phyloP scores from a whole-genome alignment of 129 eudicot species.

The carrot (Daucus carota) region DH1_v3.0 NC_030383.2:31255501-31256000 shows the following conservation, averaged over 20 bases:
- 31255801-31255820: background rate
- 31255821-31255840: slow-evolving; percentile 31
- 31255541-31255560: slow-evolving; percentile 44
- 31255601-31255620: slow-evolving; percentile 31
- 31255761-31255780: background rate
- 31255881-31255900: slow-evolving; percentile 3
- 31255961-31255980: background rate
- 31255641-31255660: slow-evolving; percentile 37
- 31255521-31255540: slow-evolving; percentile 23
- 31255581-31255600: background rate
- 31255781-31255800: background rate
- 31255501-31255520: slow-evolving; percentile 11
- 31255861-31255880: slow-evolving; percentile 7
- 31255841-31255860: slow-evolving; percentile 23
- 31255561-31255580: slow-evolving; percentile 22
- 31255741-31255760: background rate
- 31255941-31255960: slow-evolving; percentile 11
- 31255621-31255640: slow-evolving; percentile 11
- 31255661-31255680: slow-evolving; percentile 28
- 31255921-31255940: slow-evolving; percentile 11
- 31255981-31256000: background rate
- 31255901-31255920: slow-evolving; percentile 15
- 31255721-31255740: background rate
- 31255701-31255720: slow-evolving; percentile 6
- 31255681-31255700: slow-evolving; percentile 28